Base-by-base conservation (phyloP, 2,329 filamentous ascomycete species). In the Diaporthe velutina region DNA sequence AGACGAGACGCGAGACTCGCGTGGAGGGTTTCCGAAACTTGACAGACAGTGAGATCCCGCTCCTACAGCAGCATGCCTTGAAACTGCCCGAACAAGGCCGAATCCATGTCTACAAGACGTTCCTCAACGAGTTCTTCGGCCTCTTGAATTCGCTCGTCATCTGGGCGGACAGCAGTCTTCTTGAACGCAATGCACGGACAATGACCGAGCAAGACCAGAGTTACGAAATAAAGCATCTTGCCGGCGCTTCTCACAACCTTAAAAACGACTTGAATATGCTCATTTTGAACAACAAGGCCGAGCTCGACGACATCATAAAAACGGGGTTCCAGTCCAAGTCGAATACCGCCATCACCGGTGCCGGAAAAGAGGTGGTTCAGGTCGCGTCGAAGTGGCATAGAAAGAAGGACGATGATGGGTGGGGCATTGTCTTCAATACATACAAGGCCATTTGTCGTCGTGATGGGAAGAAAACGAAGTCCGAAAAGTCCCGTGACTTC, bases 21-120 rank as follows among this genome's bases (percentile, higher is more conserved):
- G 81, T 85, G 17, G 67, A 79, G 17, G 90, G 91, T 0, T 93
- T 92, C 79, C 80, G 81, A 2, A 81, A 83, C 6, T 60, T 83
- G 0, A 84, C 89, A 3, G 87, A 93, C 74, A 93, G 91, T 0
- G 91, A 89, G 77, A 85, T 93, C 4, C 90, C 90, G 1, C 84
- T 87, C 55, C 84, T 93, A 0, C 89, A 90, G 78, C 83, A 83
- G 0, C 91, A 93, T 76, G 92, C 90, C 68, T 88, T 86, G 74
- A 87, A 88, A 61, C 82, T 93, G 4, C 92, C 91, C 2, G 25
- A 66, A 17, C 25, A 42, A 7, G 76, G 76, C 17, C 79, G 81
- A 38, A 81, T 84, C 10, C 83, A 82, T 4, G 84, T 81, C 33
- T 88, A 85, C 64, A 84, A 84, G 17, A 80, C 80, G 2, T 92